phyloP scores from a whole-genome alignment of 2,329 filamentous ascomycete species.

The Fusarium nematophilum region DNA sequence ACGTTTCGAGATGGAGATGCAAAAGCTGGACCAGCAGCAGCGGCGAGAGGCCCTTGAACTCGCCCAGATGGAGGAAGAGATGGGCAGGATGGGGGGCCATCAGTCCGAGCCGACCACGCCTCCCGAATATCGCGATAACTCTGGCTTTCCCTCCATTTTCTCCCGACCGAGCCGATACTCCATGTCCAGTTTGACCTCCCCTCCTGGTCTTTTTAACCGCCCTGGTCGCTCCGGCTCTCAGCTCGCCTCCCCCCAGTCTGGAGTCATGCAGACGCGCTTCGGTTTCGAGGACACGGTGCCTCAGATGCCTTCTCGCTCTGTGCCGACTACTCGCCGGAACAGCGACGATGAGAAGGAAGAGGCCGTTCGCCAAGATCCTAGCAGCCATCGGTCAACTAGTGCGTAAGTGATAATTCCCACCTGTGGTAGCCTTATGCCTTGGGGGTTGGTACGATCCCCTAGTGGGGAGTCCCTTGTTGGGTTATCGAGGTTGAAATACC shows the following conservation, averaged over 20 bases:
- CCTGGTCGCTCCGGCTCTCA: conserved; percentile 82
- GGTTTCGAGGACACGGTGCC: conserved; percentile 68
- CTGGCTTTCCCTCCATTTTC: conserved; percentile 81
- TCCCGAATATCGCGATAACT: conserved; percentile 85
- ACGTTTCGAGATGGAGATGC: conserved; percentile 92
- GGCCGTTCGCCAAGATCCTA: conserved; percentile 74
- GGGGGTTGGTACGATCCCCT: neutral
- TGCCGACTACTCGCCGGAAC: conserved; percentile 87
- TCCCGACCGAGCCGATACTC: conserved; percentile 90
- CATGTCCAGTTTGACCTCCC: conserved; percentile 85
- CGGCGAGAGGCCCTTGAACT: conserved; percentile 86
- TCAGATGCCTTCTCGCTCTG: conserved; percentile 81
- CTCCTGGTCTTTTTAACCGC: conserved; percentile 79
- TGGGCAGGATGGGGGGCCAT: conserved; percentile 74
- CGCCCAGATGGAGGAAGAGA: conserved; percentile 84
- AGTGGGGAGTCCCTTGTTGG: conserved; percentile 14
- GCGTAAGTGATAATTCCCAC: conserved; percentile 71
- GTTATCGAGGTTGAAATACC: neutral
- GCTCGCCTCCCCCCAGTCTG: conserved; percentile 80
- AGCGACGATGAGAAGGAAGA: conserved; percentile 91
- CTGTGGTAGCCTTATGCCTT: neutral
- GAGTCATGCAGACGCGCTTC: conserved; percentile 68
- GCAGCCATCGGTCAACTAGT: conserved; percentile 78
- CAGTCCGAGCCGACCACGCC: conserved; percentile 97
- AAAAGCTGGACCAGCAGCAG: conserved; percentile 86